These are phyloP conservation scores for Hyaloscypha bicolor DNA, from an alignment of 495 filamentous ascomycete genomes.

Conservation along the genomic window DNA sequence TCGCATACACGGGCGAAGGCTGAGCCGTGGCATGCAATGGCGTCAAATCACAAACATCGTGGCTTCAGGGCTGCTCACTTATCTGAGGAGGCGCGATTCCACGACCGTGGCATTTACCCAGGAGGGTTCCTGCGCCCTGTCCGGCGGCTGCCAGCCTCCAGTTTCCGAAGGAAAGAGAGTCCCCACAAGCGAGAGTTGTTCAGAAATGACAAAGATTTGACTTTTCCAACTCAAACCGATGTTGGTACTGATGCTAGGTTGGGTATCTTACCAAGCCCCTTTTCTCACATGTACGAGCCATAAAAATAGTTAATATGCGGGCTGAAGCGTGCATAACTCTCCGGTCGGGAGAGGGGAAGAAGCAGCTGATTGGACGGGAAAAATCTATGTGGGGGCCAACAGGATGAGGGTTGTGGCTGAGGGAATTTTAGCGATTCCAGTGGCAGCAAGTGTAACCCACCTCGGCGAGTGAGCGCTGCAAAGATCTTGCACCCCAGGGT, in stretches of 20 bases:
- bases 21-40: neutral
- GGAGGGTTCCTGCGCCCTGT: neutral
- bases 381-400: neutral
- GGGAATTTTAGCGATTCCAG: slow-evolving; percentile 4
- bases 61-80: slow-evolving; percentile 7
- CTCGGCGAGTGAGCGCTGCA: neutral
- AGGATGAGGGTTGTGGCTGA: slow-evolving; percentile 6
- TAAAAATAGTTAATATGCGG: neutral
- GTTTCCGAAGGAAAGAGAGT: neutral
- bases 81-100: neutral
- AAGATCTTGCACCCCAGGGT: neutral
- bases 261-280: neutral
- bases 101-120: neutral
- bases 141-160: too few relatives aligned
- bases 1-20: neutral
- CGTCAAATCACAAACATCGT: slow-evolving; percentile 6
- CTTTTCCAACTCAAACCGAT: neutral
- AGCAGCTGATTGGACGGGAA: slow-evolving; percentile 7
- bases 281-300: slow-evolving; percentile 1
- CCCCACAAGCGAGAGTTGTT: neutral
- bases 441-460: neutral
- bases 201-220: neutral
- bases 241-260: neutral
- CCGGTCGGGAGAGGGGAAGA: neutral
- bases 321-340: neutral